These are phyloP conservation scores for Rhododendron ovatum DNA, from an alignment of 148 eudicot genomes.

Conservation along the genomic window DNA sequence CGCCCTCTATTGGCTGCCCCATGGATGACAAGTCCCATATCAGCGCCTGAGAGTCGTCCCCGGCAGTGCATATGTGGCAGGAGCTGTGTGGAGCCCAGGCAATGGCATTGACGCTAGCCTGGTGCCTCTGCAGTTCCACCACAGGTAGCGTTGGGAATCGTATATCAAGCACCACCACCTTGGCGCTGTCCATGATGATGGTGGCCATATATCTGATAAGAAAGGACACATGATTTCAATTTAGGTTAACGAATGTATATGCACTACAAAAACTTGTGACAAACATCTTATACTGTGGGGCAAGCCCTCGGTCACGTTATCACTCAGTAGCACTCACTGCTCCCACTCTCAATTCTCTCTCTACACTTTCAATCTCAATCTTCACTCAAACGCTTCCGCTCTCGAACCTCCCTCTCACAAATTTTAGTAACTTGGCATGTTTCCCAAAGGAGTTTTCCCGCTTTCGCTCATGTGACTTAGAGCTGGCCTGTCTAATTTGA, in stretches of 20 bases:
- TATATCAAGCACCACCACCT: slow-evolving; percentile 86
- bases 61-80: slow-evolving; percentile 94
- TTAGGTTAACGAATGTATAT: neutral
- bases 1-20: slow-evolving; percentile 96
- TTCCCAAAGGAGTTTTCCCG: neutral
- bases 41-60: slow-evolving; percentile 95
- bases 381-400: neutral
- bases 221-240: neutral
- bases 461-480: neutral
- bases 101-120: slow-evolving; percentile 80
- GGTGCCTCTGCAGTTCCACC: slow-evolving; percentile 90
- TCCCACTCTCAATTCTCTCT: neutral
- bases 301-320: neutral
- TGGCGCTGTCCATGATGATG: slow-evolving; percentile 86
- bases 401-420: neutral
- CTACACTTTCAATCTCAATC: neutral
- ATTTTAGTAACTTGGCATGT: neutral
- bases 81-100: slow-evolving; percentile 99
- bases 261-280: neutral
- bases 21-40: slow-evolving; percentile 92
- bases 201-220: slow-evolving; percentile 87
- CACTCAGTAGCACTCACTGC: neutral
- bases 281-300: neutral
- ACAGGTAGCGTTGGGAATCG: slow-evolving; percentile 86
- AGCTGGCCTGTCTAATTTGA: too few relatives aligned